phyloP scores from a whole-genome alignment of 2,329 filamentous ascomycete genomes.

The Sporothrix globosa region DNA sequence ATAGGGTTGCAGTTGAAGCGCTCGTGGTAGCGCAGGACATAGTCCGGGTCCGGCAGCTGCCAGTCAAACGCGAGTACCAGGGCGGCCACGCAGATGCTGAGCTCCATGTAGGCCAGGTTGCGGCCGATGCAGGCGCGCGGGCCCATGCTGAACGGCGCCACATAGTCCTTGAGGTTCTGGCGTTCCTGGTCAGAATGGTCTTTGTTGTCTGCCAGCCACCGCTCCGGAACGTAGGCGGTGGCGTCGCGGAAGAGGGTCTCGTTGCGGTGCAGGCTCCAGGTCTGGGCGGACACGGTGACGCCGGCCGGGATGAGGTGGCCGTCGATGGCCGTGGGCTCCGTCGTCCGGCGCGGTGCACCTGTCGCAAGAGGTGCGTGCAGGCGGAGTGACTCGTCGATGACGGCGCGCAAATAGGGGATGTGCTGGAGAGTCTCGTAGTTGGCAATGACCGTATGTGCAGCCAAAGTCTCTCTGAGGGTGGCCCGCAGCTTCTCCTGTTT shows the following conservation, averaged over 20 bases:
- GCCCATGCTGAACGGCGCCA: neutral
- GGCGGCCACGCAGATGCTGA: neutral
- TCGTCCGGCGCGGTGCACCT: neutral
- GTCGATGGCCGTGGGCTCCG: neutral
- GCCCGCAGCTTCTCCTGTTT: neutral
- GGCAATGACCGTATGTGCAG: too few species aligned
- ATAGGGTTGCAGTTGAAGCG: slow-evolving; percentile 15
- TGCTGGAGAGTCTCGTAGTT: neutral
- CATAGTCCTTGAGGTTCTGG: slow-evolving; percentile 8
- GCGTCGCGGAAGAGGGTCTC: slow-evolving; percentile 3
- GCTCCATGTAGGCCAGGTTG: slow-evolving; percentile 6
- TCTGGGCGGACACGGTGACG: slow-evolving; percentile 14
- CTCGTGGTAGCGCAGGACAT: slow-evolving; percentile 13
- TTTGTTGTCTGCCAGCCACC: neutral
- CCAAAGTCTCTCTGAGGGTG: too few species aligned
- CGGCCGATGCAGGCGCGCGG: neutral
- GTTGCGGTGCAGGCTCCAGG: slow-evolving; percentile 14
- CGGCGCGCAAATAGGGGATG: neutral
- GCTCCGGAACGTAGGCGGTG: neutral
- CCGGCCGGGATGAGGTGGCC: neutral
- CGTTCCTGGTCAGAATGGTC: neutral
- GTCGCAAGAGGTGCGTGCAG: neutral
- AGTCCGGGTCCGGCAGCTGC: slow-evolving; percentile 6
- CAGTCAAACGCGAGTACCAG: neutral
- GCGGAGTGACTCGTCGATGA: neutral